Percentiles rank a stretch among this genome's conserved stretches.
Evolutionary conservation across 768 basidiomycete genomes (phyloP).

Genomic region (Trametes elegans): DNA sequence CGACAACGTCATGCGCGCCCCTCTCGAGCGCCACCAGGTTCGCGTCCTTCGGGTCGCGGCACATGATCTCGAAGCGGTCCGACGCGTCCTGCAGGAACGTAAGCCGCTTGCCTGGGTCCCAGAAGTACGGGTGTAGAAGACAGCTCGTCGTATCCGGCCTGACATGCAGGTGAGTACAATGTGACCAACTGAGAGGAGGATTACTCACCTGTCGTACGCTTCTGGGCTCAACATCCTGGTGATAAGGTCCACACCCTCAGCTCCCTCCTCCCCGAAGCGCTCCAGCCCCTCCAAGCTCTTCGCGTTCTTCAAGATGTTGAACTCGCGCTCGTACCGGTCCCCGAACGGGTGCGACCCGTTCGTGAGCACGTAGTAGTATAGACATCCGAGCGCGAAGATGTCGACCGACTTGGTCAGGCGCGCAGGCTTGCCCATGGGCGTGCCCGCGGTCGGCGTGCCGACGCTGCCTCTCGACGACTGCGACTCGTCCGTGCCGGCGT

Average conservation of each 20-base stretch:
- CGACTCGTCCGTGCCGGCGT: conserved; percentile 58
- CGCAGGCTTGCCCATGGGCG: conserved; percentile 48
- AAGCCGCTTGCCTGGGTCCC: conserved; percentile 83
- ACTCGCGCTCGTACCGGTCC: conserved; percentile 88
- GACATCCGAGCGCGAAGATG: conserved; percentile 92
- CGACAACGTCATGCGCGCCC: conserved; percentile 68
- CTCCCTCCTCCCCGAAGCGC: conserved; percentile 87
- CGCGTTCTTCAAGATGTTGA: conserved; percentile 84
- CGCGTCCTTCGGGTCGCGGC: conserved; percentile 82
- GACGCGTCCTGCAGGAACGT: conserved; percentile 97
- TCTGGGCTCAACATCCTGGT: conserved; percentile 74
- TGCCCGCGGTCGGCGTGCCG: conserved; percentile 41
- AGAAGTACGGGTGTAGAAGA: conserved; percentile 94
- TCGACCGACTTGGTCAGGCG: conserved; percentile 94
- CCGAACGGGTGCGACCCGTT: conserved; percentile 93
- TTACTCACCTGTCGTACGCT: conserved; percentile 66
- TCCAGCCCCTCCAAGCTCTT: conserved; percentile 72
- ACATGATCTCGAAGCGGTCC: conserved; percentile 98
- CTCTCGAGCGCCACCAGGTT: conserved; percentile 74
- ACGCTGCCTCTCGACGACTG: conserved; percentile 68
- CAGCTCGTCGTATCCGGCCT: conserved; percentile 90
- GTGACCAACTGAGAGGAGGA: neutral
- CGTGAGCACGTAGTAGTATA: conserved; percentile 92
- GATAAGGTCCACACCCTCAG: conserved; percentile 86
- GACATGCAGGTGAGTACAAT: conserved; percentile 10